Evolutionary conservation across 352 stramenopile genomes (phyloP).

Genomic region (Aphanomyces euteiches): DNA sequence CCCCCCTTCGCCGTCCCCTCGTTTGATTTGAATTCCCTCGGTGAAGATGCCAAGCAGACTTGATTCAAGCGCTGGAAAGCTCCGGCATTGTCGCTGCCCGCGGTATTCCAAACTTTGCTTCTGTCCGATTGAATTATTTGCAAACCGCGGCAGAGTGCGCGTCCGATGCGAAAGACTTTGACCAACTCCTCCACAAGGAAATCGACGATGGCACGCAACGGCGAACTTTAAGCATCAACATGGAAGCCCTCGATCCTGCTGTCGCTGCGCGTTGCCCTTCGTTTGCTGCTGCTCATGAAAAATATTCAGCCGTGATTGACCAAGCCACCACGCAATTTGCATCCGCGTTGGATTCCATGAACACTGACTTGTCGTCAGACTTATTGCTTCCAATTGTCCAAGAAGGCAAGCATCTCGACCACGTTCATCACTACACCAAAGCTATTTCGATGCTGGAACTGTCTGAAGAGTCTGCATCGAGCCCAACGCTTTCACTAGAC

Average conservation of each 20-base stretch:
- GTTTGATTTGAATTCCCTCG: constrained; percentile 16
- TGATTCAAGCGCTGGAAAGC: not conserved
- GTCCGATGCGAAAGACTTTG: constrained; percentile 10
- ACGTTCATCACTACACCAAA: too few relatives aligned
- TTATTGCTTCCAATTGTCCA: too few relatives aligned
- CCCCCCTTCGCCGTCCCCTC: constrained; percentile 7
- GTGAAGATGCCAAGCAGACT: not conserved
- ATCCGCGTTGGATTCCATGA: too few relatives aligned
- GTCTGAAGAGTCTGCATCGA: too few relatives aligned
- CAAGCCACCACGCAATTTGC: too few relatives aligned
- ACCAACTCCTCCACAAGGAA: constrained; percentile 7
- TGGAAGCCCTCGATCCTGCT: constrained; percentile 2
- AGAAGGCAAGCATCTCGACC: too few relatives aligned
- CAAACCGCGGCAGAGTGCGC: constrained; percentile 12
- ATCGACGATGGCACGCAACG: constrained; percentile 2
- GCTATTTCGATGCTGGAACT: too few relatives aligned
- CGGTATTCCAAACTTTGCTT: constrained; percentile 17
- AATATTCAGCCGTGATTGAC: too few relatives aligned
- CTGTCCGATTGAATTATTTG: constrained; percentile 5
- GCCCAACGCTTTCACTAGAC: too few relatives aligned
- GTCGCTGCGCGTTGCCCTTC: constrained; percentile 8
- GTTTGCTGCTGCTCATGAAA: not conserved
- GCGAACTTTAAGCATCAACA: constrained; percentile 7
- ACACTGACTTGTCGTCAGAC: too few relatives aligned
- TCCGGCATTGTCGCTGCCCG: constrained; percentile 17